Base-by-base conservation (phyloP, 352 stramenopile species). In the Phytophthora rubi region DNA sequence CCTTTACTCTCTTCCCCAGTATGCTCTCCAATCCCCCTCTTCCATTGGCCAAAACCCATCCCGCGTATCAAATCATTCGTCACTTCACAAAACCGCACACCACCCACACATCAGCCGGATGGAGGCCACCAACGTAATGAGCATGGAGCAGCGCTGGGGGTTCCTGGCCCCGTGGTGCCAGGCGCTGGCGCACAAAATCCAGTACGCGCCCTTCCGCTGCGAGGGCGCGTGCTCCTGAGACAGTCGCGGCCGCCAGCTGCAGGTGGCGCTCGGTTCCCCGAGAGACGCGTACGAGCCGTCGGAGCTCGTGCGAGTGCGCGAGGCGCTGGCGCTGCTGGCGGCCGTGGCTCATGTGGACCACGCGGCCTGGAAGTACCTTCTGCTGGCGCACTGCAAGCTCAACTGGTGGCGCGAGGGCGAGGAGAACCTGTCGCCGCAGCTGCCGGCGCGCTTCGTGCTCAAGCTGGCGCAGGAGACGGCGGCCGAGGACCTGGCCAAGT, bases 311-410 rank as follows among this genome's bases (percentile, higher is more conserved):
- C 49, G 54, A 16, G 32, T 71, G 2, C 65, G 64, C 3, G 76
- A 80, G 53, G 73, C 62, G 26, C 51, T 83, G 26, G 72, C 75
- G 39, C 23, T 83, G 23, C 53, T 83, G 10, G 57, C 58, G 23
- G 62, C 77, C 1, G 69, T 79, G 21, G 60, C 60, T 1, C 48
- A 21, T 32, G 59, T 75, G 33, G 73, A 79, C 58, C 58, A 71
- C 48, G 51, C 15, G 2, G 59, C 51, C 18, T 83, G 67, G 66
- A 76, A 70, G 51, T 60, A 53, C 32, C 49, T 83, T 33, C 58
- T 83, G 12, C 26, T 66, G 6, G 54, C 63, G 21, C 55, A 68
- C 33, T 79, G 71, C 44, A 55, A 73, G 18, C 45, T 80, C 10
- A 64, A 64, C 15, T 70, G 71, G 13, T 71, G 65, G 57, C 53